Base-by-base conservation (phyloP, 1,284 basidiomycete species). In the Trametes pubescens region DNA sequence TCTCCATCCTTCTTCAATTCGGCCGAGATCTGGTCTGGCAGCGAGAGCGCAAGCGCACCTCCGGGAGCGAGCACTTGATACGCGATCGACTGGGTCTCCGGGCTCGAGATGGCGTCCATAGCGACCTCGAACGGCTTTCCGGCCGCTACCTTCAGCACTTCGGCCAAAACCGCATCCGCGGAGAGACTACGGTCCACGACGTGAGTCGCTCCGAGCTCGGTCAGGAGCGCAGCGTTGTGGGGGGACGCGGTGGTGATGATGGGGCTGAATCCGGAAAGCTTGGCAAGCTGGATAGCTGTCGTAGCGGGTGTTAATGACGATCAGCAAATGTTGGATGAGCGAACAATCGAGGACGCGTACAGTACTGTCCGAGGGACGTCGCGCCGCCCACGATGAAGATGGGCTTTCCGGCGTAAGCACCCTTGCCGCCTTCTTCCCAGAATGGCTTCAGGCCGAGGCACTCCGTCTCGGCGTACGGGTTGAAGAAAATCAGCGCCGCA, bases 311-410 rank as follows among this genome's bases (percentile, higher is more conserved):
- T 48, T 34, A 4, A 9, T 3, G 13, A 21, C 18, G 40, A n/a
- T 18, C 24, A 6, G 10, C 8, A 22, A 37, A 3, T 2, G 46
- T 11, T 21, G 46, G n/a, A 2, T 9, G 26, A 9, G 16, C 5
- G 32, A 14, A 18, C 4, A n/a, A 10, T 32, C 26, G 35, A 67
- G 72, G 57, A 47, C 7, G 22, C 47, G 11, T 26, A 79, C 71
- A 71, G 64, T 72, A 79, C 65, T 79, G 75, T 16, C 80, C 80
- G n/a, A 80, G 77, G 11, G 78, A 77, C 0, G 73, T 72, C 5
- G 76, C 70, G 4, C 78, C 79, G n/a, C 77, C 79, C 60, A 79
- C 71, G 24, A 81, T 66, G 26, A 81, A 59, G 44, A 79, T 67
- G 2, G 78, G 70, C 54, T 73, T 70, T 13, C 67, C 68, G 1